Evolutionary conservation across 139 green algal species (phyloP), one percentile per base, ranked within the genome.

Genomic region (Chloropicon primus): DNA sequence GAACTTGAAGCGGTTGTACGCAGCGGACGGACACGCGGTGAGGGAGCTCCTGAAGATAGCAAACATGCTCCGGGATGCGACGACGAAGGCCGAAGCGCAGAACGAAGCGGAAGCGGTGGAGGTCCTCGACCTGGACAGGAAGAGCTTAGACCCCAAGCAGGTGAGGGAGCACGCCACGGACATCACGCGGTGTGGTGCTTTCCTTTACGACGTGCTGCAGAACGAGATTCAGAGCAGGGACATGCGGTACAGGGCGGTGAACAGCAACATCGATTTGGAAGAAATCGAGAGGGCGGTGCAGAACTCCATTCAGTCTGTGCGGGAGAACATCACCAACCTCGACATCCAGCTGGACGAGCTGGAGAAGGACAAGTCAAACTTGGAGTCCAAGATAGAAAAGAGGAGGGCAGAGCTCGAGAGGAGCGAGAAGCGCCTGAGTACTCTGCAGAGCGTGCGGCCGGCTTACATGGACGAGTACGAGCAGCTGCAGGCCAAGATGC

Each of bases 381-480:
- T 94, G 28, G 85, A 90, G 74, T 75, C 53, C n/a, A 87, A 89
- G 77, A 89, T 92, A 21, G 27, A n/a, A 53, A 82, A 21, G 23
- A 74, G 78, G 28, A 41, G 62, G 21, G 73, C 62, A 23, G 91
- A 96, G 81, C 88, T 96, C 24, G 90, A 94, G 79, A 81, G 92
- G 0, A 83, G 83, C 27, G 89, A 96, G 85, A 92, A 93, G 83
- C 85, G 91, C n/a, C 81, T 85, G 22, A 27, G 24, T 17, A 72
- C 25, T 21, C 74, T 53, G 25, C 74, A 26, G 24, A 74, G 27
- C 21, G 89, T 93, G 78, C 79, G 90, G 41, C 91, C 92, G 0
- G 88, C 88, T 0, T 94, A 96, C 84, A 92, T 93, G 84, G 92
- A 93, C 74, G 90, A 96, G 82, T 91, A 92, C 72, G 92, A 96